Percentiles rank a stretch among this genome's conserved stretches.
These are phyloP conservation scores for Alternaria triticimaculans DNA, from an alignment of 2,329 filamentous ascomycete genomes.

Conservation along the genomic window DNA sequence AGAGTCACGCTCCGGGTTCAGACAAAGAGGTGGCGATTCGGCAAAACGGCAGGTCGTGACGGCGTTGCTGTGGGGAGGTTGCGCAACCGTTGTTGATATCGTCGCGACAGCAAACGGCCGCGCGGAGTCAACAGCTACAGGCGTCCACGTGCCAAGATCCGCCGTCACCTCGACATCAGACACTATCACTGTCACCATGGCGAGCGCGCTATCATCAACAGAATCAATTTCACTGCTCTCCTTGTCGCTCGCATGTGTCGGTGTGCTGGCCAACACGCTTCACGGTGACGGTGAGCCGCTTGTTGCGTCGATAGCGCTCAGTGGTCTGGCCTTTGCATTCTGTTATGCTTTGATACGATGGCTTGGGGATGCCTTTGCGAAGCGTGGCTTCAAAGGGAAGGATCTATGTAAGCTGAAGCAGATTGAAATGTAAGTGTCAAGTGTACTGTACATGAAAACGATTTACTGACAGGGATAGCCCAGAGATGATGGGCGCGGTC, in stretches of 20 bases:
- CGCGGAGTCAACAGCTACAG: slow-evolving; percentile 8
- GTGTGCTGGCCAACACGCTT: slow-evolving; percentile 80
- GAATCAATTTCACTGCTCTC: slow-evolving; percentile 66
- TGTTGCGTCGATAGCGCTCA: slow-evolving; percentile 85
- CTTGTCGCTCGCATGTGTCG: slow-evolving; percentile 72
- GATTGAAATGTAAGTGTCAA: slow-evolving; percentile 70
- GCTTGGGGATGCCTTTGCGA: slow-evolving; percentile 89
- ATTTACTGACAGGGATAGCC: slow-evolving; percentile 56
- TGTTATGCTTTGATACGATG: slow-evolving; percentile 89
- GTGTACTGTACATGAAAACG: not conserved
- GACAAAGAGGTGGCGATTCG: not conserved
- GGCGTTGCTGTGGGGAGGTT: not conserved
- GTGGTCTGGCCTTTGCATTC: slow-evolving; percentile 80
- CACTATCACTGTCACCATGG: slow-evolving; percentile 25
- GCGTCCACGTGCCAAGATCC: slow-evolving; percentile 17
- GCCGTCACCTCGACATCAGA: slow-evolving; percentile 13
- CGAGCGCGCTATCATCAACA: slow-evolving; percentile 55
- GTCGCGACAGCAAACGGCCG: slow-evolving; percentile 13
- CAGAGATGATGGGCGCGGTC: slow-evolving; percentile 94
- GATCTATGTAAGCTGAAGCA: slow-evolving; percentile 82
- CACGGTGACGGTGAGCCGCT: slow-evolving; percentile 85
- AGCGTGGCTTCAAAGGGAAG: slow-evolving; percentile 84
- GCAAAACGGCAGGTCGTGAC: not conserved
- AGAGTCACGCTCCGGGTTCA: not conserved
- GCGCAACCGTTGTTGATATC: slow-evolving; percentile 7